Evolutionary conservation across 176 grass and related monocot species (phyloP), one percentile per base, ranked within the genome.

Genomic region (Oryza glumipatula): DNA sequence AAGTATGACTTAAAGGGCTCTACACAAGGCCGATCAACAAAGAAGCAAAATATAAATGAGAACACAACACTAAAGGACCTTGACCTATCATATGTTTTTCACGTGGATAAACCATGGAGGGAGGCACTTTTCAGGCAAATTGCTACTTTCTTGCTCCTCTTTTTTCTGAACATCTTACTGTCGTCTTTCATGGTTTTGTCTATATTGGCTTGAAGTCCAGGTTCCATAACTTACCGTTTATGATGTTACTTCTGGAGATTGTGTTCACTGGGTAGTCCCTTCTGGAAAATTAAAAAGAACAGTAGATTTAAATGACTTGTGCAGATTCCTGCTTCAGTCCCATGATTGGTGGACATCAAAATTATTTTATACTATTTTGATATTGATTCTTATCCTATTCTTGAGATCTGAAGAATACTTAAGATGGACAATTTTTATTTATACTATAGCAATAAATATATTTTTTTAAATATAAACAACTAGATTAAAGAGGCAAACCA

Each of bases 1-100:
- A 95, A 94, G 83, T 98, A 98, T 32, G 96, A 98, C 74, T 90
- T 98, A 63, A 96, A 98, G 76, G 96, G 96, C 44, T 98, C 96
- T 56, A 91, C 92, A 66, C 91, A 94, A 85, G 96, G 96, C 23
- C 91, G 96, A 66, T 98, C 80, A 67, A 98, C 96, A 48, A 96
- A 88, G 56, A 95, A 88, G 33, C 78, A 92, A 85, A 94, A 98
- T 79, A 96, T 92, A 67, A 93, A 92, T 89, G 91, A 93, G 70
- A 94, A 80, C 54, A 96, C 93, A 32, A 98, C 96, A 85, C 41
- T 96, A 28, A 98, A 98, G 74, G 93, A 96, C 83, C 90, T 96
- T 86, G 96, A 98, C 76, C 89, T 98, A 15, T 87, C 91, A 61
- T 95, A 98, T 92, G 83, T 90, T 68, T 98, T 98, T 69, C 84